Evolutionary conservation across 352 stramenopile species (phyloP), one percentile per base, ranked within the genome.

Genomic region (Thalassiosira allenii): DNA sequence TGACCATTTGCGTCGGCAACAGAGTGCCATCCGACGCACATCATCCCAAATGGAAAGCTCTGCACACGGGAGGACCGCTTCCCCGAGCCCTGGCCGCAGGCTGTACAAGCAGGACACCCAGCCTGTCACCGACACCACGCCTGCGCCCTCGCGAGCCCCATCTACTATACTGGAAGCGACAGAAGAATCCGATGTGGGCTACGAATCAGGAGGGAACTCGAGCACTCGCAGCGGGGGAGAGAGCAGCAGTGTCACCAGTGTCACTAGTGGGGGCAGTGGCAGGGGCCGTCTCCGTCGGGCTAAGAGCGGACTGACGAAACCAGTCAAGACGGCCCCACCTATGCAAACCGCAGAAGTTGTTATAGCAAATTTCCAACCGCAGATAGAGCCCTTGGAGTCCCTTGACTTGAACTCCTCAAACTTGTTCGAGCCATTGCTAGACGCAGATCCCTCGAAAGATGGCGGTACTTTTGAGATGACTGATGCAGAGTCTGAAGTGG

Each of bases 331-430:
- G 54, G 11, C 30, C 9, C 12, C 23, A 34, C 22, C 20, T 34
- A 32, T 47, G 3, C n/a, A 23, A 43, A 12, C 47, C 17, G 32
- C 40, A 51, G 40, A 1, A 57, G 79, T 89, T 1, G 66, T 85
- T 37, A 85, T 94, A 53, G 68, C 80, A 12, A 86, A 87, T 64
- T 93, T 89, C 69, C 79, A 82, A 66, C 86, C 87, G 20, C 76
- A 86, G 2, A 83, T 93, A 44, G 66, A 92, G 25, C 87, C 89
- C 11, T 67, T 94, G 37, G 75, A 86, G 30, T 29, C 57, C n/a
- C 57, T 94, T 3, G 74, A 89, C 34, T 70, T 94, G n/a, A 86
- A 83, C 61, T 47, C 61, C 1, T 66, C 78, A 9, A 68, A 91
- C 77, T 64, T 90, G 11, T 94, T 92, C 74, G 34, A 70, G 61